Percentiles rank a stretch among this genome's conserved stretches.
These are phyloP conservation scores for Lachancea waltii DNA, from an alignment of 805 yeast genomes.

Conservation along the genomic window DNA sequence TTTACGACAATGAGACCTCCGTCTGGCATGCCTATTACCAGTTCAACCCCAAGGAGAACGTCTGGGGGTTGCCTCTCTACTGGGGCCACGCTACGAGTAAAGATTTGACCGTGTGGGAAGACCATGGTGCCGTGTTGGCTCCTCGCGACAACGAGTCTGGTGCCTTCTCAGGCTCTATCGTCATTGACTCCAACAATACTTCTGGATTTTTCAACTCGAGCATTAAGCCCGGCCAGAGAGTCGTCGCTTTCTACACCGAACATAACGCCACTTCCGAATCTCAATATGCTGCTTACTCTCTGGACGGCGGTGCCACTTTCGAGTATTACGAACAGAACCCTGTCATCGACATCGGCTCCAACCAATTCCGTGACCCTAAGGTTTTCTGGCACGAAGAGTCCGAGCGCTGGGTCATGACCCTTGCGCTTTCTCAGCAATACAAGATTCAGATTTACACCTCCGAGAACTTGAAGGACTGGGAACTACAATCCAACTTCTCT, in stretches of 20 bases:
- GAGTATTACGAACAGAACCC: conserved; percentile 29
- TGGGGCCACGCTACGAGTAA: conserved; percentile 40
- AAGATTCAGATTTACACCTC: conserved; percentile 29
- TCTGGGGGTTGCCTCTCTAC: conserved; percentile 32
- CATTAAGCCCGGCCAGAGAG: conserved; percentile 28
- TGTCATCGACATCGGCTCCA: conserved; percentile 28
- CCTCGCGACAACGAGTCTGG: conserved; percentile 28
- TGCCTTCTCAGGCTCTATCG: conserved; percentile 35
- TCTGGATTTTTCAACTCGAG: conserved; percentile 31
- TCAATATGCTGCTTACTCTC: conserved; percentile 33
- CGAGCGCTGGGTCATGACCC: conserved; percentile 29
- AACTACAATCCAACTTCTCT: conserved; percentile 24
- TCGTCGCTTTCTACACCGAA: conserved; percentile 35
- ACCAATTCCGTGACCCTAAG: conserved; percentile 35
- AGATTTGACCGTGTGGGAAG: conserved; percentile 33
- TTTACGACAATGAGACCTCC: conserved; percentile 29
- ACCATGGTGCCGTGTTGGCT: conserved; percentile 30
- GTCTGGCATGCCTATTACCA: conserved; percentile 37
- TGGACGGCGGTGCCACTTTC: conserved; percentile 35
- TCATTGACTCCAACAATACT: conserved; percentile 35
- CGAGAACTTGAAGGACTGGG: conserved; percentile 26
- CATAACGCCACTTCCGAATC: conserved; percentile 24
- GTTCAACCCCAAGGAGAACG: conserved; percentile 32
- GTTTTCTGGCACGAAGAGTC: conserved; percentile 32
- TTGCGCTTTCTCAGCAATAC: conserved; percentile 29